Percentiles rank a stretch among this genome's conserved stretches.
These are phyloP conservation scores for Rhynchospora breviuscula DNA, from an alignment of 176 grass and related monocot species.

Conservation along the genomic window DNA sequence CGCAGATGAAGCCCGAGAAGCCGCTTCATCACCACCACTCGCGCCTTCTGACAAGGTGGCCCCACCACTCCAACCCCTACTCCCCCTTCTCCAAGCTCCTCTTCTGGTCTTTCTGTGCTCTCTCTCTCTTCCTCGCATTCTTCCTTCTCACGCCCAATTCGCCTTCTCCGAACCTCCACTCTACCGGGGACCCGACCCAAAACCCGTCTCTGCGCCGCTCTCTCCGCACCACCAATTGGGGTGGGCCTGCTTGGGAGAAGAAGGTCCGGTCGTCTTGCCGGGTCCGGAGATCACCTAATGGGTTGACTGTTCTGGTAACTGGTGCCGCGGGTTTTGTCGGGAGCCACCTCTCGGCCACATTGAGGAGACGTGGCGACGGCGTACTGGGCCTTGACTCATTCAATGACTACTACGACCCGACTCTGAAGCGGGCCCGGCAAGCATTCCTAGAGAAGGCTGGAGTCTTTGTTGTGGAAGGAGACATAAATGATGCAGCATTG, in stretches of 20 bases:
- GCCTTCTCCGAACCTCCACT: constrained; percentile 20
- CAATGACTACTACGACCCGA: constrained; percentile 79
- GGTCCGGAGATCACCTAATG: constrained; percentile 34
- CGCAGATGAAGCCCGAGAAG: constrained; percentile 52
- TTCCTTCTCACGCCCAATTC: constrained; percentile 55
- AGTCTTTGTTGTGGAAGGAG: constrained; percentile 75
- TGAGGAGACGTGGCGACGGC: constrained; percentile 62
- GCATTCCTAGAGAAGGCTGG: constrained; percentile 54
- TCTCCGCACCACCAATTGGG: constrained; percentile 34
- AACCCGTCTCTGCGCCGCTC: constrained; percentile 55
- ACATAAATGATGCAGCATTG: constrained; percentile 62
- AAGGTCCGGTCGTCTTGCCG: constrained; percentile 61
- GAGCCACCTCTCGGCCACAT: constrained; percentile 63
- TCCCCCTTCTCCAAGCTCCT: constrained; percentile 57
- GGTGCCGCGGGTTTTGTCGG: constrained; percentile 74
- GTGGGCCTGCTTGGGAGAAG: constrained; percentile 80
- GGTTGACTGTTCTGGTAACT: constrained; percentile 61
- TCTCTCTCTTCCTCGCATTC: constrained; percentile 72
- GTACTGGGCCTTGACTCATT: constrained; percentile 80
- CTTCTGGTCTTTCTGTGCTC: constrained; percentile 71
- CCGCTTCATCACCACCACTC: constrained; percentile 77
- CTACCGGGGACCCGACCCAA: constrained; percentile 26
- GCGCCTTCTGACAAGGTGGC: constrained; percentile 53
- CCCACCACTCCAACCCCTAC: constrained; percentile 38
- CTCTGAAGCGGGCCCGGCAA: constrained; percentile 64